phyloP scores from a whole-genome alignment of 305 asterid genomes.

The Fraxinus xanthoxyloides region DNA sequence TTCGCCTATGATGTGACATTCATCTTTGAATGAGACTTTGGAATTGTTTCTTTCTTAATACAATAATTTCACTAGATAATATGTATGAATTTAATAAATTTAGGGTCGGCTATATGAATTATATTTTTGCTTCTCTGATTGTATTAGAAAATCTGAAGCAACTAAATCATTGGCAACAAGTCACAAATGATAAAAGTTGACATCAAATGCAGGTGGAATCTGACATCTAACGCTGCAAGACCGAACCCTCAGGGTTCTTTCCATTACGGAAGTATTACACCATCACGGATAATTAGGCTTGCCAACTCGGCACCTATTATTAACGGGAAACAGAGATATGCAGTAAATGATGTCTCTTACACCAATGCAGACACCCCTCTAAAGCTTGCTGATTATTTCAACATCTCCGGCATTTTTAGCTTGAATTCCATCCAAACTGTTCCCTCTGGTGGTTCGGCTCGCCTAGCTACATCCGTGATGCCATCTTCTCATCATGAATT shows the following conservation, averaged over 20 bases:
- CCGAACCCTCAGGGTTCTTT: slow-evolving; percentile 96
- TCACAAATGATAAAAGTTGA: not conserved
- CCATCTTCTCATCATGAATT: slow-evolving; percentile 73
- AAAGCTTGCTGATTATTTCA: slow-evolving; percentile 89
- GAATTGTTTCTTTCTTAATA: not conserved
- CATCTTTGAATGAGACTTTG: not conserved
- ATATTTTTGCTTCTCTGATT: no score
- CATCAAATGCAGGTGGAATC: slow-evolving; percentile 66
- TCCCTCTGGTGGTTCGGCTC: slow-evolving; percentile 55
- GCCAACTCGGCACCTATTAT: slow-evolving; percentile 69
- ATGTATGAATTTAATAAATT: not conserved
- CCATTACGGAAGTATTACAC: slow-evolving; percentile 63
- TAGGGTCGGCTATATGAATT: not conserved
- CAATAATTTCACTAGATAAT: not conserved
- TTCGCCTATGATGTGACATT: not conserved
- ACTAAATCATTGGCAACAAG: not conserved
- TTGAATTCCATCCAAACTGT: slow-evolving; percentile 48
- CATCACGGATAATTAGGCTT: slow-evolving; percentile 57
- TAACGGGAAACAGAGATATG: slow-evolving; percentile 68
- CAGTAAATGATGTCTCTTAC: slow-evolving; percentile 72
- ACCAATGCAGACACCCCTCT: slow-evolving; percentile 71
- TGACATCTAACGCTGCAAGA: slow-evolving; percentile 93
- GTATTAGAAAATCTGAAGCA: not conserved
- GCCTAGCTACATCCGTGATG: slow-evolving; percentile 57
- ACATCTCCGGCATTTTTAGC: slow-evolving; percentile 76